Evolutionary conservation across 2,329 filamentous ascomycete species (phyloP).

Genomic region (Zymoseptoria pseudotritici): DNA sequence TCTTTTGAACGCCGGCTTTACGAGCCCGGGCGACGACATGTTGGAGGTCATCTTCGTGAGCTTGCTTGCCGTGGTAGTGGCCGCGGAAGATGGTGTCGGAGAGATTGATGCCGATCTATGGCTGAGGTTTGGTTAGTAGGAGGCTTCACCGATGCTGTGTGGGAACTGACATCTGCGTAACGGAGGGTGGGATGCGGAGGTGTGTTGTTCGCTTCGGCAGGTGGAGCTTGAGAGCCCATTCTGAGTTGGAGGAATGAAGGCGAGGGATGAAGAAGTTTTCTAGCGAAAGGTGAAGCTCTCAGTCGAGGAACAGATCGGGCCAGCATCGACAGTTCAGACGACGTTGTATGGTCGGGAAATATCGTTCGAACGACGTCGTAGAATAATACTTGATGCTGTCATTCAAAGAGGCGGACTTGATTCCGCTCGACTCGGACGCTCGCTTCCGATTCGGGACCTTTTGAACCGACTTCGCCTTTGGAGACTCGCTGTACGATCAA

Average conservation of each 20-base stretch:
- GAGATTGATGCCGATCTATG: conserved; percentile 83
- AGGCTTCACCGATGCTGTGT: not conserved
- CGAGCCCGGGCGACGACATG: conserved; percentile 72
- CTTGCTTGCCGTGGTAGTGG: conserved; percentile 70
- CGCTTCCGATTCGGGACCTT: not conserved
- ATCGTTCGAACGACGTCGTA: not conserved
- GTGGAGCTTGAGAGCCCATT: not conserved
- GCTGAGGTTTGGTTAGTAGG: conserved; percentile 5
- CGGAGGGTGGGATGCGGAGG: conserved; percentile 2
- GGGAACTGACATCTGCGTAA: conserved; percentile 18
- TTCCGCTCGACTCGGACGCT: not conserved
- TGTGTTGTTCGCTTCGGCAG: not conserved
- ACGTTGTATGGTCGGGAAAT: not conserved
- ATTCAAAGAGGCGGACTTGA: not conserved
- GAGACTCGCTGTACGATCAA: not conserved
- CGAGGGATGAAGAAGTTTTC: not conserved
- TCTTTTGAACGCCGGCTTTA: conserved; percentile 73
- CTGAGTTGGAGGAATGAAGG: not conserved
- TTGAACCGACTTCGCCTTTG: not conserved
- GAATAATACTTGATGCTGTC: not conserved
- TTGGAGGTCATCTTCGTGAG: conserved; percentile 64
- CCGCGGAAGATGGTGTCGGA: conserved; percentile 87
- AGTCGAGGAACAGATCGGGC: not conserved
- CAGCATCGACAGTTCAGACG: not conserved
- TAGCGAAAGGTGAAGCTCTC: not conserved